Evolutionary conservation across 768 basidiomycete genomes (phyloP).

Genomic region (Kwoniella sp.): DNA sequence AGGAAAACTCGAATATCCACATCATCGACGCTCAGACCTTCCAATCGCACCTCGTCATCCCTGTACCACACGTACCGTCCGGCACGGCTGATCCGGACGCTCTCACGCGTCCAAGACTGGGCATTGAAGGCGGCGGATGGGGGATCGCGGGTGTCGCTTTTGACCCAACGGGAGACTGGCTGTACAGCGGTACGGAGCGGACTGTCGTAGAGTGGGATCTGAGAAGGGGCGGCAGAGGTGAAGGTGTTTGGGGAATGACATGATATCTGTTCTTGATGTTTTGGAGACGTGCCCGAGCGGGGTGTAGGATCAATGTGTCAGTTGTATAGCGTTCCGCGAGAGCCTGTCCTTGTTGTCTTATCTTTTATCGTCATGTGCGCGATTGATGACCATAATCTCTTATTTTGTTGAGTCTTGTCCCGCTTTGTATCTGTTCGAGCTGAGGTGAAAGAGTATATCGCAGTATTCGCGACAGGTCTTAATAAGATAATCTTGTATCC

Average conservation of each 20-base stretch:
- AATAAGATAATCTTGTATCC: no score
- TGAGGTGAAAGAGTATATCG: no score
- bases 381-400: no score
- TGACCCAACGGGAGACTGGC: constrained; percentile 67
- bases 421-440: no score
- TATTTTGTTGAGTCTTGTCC: no score
- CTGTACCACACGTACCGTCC: constrained; percentile 40
- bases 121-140: constrained; percentile 45
- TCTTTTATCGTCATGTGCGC: no score
- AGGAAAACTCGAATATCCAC: constrained; percentile 83
- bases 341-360: no score
- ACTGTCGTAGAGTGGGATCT: constrained; percentile 79
- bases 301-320: no score
- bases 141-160: constrained; percentile 71
- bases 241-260: constrained; percentile 36
- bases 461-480: no score
- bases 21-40: constrained; percentile 86
- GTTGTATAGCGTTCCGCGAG: no score
- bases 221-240: constrained; percentile 49
- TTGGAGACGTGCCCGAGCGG: no score
- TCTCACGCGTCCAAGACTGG: constrained; percentile 19
- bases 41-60: constrained; percentile 58
- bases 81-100: constrained; percentile 19
- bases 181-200: constrained; percentile 70
- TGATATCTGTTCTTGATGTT: no score